Percentiles rank a stretch among this genome's conserved stretches.
phyloP scores from a whole-genome alignment of 2,329 filamentous ascomycete genomes.

The Cladosporium sp. region DNA sequence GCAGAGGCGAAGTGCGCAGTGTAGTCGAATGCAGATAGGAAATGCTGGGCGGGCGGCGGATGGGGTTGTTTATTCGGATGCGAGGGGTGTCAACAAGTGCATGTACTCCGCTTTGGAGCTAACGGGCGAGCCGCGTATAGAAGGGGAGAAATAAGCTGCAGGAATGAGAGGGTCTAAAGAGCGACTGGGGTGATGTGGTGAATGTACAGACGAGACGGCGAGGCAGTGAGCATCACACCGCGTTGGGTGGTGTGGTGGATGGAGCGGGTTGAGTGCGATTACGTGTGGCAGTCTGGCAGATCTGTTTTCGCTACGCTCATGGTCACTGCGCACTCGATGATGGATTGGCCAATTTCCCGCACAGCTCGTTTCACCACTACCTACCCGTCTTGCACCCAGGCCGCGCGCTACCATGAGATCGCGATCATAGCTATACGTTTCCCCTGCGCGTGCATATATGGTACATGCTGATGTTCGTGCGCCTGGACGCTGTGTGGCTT shows the following conservation, averaged over 20 bases:
- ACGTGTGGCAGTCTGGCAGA: background rate
- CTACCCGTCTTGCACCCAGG: background rate
- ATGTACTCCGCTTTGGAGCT: background rate
- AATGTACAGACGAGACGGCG: constrained; percentile 1
- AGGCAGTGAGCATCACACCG: background rate
- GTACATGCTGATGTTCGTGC: background rate
- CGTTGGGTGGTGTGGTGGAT: background rate
- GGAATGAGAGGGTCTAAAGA: background rate
- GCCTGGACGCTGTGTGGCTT: background rate
- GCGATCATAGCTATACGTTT: background rate
- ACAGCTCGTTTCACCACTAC: background rate
- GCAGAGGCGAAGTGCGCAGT: background rate
- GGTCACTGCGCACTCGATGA: background rate
- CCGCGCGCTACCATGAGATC: constrained; percentile 1
- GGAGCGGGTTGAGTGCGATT: background rate
- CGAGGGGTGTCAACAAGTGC: constrained; percentile 5
- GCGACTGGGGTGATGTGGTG: background rate
- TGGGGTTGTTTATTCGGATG: constrained; percentile 3
- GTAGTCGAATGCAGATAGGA: background rate
- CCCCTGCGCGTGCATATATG: background rate
- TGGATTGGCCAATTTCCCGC: background rate
- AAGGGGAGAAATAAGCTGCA: background rate
- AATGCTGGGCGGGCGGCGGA: background rate
- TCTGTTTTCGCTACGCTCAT: constrained; percentile 4
- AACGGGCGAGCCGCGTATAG: constrained; percentile 1